A percentile compares a stretch with the other conserved stretches of the same genome.
phyloP scores from a whole-genome alignment of 495 filamentous ascomycete genomes.

The Bacidia gigantensis region DNA sequence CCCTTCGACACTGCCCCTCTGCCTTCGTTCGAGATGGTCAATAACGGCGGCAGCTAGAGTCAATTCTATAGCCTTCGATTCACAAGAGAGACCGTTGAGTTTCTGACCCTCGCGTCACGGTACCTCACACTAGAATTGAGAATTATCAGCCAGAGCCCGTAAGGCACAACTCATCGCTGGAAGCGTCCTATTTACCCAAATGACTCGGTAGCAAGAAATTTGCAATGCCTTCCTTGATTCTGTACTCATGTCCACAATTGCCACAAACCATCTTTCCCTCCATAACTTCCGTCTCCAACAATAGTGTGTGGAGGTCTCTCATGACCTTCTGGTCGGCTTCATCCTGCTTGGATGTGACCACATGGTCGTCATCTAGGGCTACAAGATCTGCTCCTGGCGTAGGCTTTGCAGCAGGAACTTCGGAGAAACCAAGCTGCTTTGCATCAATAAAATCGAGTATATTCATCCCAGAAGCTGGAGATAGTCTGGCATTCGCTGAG shows the following conservation, averaged over 20 bases:
- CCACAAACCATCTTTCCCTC: constrained; percentile 84
- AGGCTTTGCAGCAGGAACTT: constrained; percentile 45
- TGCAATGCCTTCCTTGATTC: constrained; percentile 84
- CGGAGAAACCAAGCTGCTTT: constrained; percentile 45
- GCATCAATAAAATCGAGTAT: too few relatives aligned
- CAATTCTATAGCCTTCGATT: too few relatives aligned
- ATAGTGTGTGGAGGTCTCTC: constrained; percentile 62
- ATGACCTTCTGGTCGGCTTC: constrained; percentile 48
- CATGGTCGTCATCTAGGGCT: not conserved
- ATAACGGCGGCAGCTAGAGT: too few relatives aligned
- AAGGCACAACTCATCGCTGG: too few relatives aligned
- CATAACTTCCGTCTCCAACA: constrained; percentile 80
- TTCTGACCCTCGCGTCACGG: too few relatives aligned
- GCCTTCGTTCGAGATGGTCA: too few relatives aligned
- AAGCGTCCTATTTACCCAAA: constrained; percentile 44
- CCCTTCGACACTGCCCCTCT: too few relatives aligned
- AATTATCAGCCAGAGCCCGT: too few relatives aligned
- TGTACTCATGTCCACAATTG: constrained; percentile 84
- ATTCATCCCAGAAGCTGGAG: too few relatives aligned
- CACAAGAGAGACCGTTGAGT: too few relatives aligned
- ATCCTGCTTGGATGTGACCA: constrained; percentile 29
- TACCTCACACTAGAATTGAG: too few relatives aligned
- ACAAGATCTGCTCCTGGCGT: not conserved
- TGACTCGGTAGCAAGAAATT: constrained; percentile 93
- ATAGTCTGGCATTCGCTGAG: too few relatives aligned